Base-by-base conservation (phyloP, 331 rosid genomes). In the Cydonia oblonga region DNA sequence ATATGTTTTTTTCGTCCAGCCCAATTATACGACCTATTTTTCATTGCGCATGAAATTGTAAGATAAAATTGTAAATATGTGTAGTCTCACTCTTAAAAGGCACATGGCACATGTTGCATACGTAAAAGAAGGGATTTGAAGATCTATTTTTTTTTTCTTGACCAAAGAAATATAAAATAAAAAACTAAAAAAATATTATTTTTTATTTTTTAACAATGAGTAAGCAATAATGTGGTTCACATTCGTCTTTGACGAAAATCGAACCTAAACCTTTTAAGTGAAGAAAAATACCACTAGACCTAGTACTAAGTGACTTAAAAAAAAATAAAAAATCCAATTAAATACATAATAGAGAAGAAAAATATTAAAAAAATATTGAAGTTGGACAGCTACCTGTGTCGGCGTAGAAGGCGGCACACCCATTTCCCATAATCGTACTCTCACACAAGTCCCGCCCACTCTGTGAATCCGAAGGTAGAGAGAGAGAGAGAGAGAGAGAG, bases 381-480 rank as follows among this genome's bases (percentile, higher is more conserved):
- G 57, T 66, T 72, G 88, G 85, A 89, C 86, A 79, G 78, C 76
- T 74, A 72, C 65, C 72, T 65, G 78, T 84, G 92, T 88, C 90
- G 84, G 90, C 81, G 80, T 76, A 76, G 32, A 42, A 10, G 38
- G 70, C 53, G 32, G 73, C 53, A 52, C 76, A 67, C 2, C 30
- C 78, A 76, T 53, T 29, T 18, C 9, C 53, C 38, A 15, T 9
- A 15, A 3, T 7, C 18, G 2, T 33, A 20, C 70, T 16, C 40
- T 10, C 44, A 38, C 59, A 46, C 23, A 49, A 49, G 54, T 49
- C 53, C 25, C 5, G 5, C 25, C 10, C 38, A 5, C 22, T 14
- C 10, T 25, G n/a, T 49, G 11, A 29, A 26, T 6, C 9, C 12
- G 3, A 7, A 14, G 22, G 30, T 11, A 40, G 9, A 61, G 19